Evolutionary conservation across 352 stramenopile species (phyloP).

Genomic region (Detonula confervacea): DNA sequence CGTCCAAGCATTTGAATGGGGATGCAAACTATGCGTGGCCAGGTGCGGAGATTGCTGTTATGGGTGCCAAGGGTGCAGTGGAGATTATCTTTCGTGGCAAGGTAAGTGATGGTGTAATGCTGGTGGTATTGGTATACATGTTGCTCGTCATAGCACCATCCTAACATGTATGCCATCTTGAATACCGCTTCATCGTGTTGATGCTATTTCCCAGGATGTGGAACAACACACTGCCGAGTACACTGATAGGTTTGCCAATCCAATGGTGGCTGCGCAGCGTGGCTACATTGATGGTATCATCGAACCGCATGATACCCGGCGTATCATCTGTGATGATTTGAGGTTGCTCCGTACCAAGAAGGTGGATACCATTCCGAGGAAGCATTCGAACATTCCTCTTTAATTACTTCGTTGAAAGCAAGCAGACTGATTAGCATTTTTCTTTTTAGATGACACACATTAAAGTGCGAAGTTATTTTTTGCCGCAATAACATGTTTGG

Average conservation of each 20-base stretch:
- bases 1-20: constrained; percentile 95
- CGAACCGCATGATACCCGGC: constrained; percentile 92
- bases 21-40: constrained; percentile 98
- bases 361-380: constrained; percentile 91
- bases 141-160: no score
- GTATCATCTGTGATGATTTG: constrained; percentile 95
- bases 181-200: no score
- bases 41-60: constrained; percentile 87
- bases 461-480: no score
- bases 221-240: constrained; percentile 96
- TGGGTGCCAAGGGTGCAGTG: constrained; percentile 91
- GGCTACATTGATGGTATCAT: constrained; percentile 99
- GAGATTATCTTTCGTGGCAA: constrained; percentile 98
- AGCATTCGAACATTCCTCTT: constrained; percentile 98
- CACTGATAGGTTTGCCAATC: constrained; percentile 94
- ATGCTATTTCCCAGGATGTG: no score
- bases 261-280: constrained; percentile 94
- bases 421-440: not conserved
- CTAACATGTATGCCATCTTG: no score
- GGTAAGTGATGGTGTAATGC: no score
- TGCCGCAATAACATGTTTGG: not conserved
- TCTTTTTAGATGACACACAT: not conserved
- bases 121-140: no score
- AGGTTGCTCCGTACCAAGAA: constrained; percentile 94
- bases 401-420: constrained; percentile 16